Percentiles rank a stretch among this genome's conserved stretches.
phyloP scores from a whole-genome alignment of 2,329 filamentous ascomycete species.

The Aspergillus aculeatinus region DNA sequence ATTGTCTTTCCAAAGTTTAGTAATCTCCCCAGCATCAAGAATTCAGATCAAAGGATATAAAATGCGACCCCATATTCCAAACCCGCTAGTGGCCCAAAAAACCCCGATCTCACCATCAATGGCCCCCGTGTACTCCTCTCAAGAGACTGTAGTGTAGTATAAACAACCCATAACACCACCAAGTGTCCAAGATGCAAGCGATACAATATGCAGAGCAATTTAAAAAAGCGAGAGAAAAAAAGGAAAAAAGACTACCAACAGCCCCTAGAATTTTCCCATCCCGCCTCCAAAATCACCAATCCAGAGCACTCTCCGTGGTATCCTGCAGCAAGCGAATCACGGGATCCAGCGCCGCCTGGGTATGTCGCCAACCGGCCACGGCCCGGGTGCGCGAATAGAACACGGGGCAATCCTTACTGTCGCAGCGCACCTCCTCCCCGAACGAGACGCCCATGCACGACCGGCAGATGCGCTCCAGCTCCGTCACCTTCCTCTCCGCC shows the following conservation, averaged over 20 bases:
- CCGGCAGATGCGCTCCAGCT: constrained; percentile 72
- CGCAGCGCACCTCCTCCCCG: constrained; percentile 77
- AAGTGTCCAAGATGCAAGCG: too few relatives aligned
- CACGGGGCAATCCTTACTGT: constrained; percentile 88
- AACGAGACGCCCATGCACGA: constrained; percentile 73
- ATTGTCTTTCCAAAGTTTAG: too few relatives aligned
- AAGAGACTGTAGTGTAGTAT: too few relatives aligned
- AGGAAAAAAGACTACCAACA: background rate
- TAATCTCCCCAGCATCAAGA: too few relatives aligned
- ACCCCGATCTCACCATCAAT: too few relatives aligned
- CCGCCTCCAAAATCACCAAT: constrained; percentile 33
- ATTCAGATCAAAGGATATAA: too few relatives aligned
- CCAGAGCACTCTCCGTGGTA: constrained; percentile 33
- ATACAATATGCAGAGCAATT: too few relatives aligned
- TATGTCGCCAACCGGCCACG: constrained; percentile 37
- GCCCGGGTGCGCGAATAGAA: constrained; percentile 64
- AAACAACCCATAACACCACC: too few relatives aligned
- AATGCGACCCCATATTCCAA: too few relatives aligned
- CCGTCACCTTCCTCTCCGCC: constrained; percentile 62
- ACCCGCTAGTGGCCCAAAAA: too few relatives aligned
- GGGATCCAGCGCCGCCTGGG: constrained; percentile 37
- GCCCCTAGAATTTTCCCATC: too few relatives aligned
- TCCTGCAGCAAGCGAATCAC: constrained; percentile 38
- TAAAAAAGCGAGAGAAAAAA: background rate
- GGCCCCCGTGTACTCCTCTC: too few relatives aligned